phyloP scores from a whole-genome alignment of 192 early-diverging fungal genomes.

The Coemansia sp. region DNA sequence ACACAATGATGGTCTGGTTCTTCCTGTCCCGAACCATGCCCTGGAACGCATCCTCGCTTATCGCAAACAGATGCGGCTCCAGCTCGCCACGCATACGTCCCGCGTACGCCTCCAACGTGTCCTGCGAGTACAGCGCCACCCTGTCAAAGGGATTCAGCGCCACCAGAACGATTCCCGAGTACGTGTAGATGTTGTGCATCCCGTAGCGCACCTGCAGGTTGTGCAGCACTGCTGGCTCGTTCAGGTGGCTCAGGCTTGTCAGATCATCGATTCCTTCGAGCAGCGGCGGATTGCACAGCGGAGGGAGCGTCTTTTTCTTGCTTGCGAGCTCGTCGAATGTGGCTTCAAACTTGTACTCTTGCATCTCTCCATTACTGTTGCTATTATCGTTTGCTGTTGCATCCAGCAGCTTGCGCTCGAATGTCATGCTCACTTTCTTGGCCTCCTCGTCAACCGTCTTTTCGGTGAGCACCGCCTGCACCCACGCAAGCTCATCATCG shows the following conservation, averaged over 20 bases:
- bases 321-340: conserved; percentile 70
- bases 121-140: conserved; percentile 87
- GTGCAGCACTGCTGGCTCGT: conserved; percentile 94
- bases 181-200: conserved; percentile 97
- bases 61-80: conserved; percentile 98
- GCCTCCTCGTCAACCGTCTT: conserved; percentile 29
- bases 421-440: conserved; percentile 32
- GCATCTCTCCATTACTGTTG: not conserved
- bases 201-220: conserved; percentile 88
- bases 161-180: conserved; percentile 98
- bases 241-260: conserved; percentile 92
- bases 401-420: conserved; percentile 14
- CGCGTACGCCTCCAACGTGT: conserved; percentile 91
- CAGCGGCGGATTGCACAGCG: conserved; percentile 90
- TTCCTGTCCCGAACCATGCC: conserved; percentile 89
- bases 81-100: conserved; percentile 91
- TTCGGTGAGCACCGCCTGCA: conserved; percentile 39
- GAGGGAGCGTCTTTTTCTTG: conserved; percentile 76
- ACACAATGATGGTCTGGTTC: conserved; percentile 98
- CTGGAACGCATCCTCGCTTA: conserved; percentile 97
- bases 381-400: not conserved
- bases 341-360: conserved; percentile 60
- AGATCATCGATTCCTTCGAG: conserved; percentile 89
- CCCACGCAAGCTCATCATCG: conserved; percentile 44
- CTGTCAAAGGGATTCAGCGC: conserved; percentile 95